Conservation (phyloP, 305 asterid genomes). For the Coffea humblotiana region DNA sequence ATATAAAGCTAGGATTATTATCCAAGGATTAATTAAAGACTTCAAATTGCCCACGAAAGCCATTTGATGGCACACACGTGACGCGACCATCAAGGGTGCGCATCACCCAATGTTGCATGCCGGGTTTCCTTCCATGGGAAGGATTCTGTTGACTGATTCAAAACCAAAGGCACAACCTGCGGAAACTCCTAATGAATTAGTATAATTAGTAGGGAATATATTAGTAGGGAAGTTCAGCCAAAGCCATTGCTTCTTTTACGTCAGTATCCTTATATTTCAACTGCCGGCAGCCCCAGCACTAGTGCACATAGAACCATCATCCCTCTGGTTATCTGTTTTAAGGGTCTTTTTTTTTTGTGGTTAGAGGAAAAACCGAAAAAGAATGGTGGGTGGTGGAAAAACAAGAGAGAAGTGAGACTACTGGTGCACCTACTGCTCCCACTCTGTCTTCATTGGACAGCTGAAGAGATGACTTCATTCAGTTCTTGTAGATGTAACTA, state of each 20-base stretch:
- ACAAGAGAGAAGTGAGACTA: conserved; percentile 51
- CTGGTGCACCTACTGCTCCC: conserved; percentile 65
- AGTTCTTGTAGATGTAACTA: conserved; percentile 87
- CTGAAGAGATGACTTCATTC: conserved; percentile 92
- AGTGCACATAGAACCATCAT: no score
- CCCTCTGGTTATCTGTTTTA: no score
- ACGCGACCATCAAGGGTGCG: not conserved
- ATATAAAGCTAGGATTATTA: no score
- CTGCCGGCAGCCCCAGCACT: no score
- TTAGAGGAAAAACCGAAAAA: not conserved
- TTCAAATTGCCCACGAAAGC: not conserved
- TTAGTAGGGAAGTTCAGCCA: no score
- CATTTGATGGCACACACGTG: not conserved
- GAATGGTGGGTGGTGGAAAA: conserved; percentile 36
- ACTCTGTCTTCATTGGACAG: conserved; percentile 78
- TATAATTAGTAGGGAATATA: no score
- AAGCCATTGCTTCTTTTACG: no score
- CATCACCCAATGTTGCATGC: not conserved
- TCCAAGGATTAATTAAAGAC: no score
- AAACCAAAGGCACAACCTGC: no score
- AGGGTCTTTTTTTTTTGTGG: not conserved
- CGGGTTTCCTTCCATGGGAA: not conserved
- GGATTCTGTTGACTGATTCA: no score
- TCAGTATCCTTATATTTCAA: no score
- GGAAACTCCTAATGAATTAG: no score